These are phyloP conservation scores for Verticillium longisporum DNA, from an alignment of 2,329 filamentous ascomycete genomes.

Conservation along the genomic window DNA sequence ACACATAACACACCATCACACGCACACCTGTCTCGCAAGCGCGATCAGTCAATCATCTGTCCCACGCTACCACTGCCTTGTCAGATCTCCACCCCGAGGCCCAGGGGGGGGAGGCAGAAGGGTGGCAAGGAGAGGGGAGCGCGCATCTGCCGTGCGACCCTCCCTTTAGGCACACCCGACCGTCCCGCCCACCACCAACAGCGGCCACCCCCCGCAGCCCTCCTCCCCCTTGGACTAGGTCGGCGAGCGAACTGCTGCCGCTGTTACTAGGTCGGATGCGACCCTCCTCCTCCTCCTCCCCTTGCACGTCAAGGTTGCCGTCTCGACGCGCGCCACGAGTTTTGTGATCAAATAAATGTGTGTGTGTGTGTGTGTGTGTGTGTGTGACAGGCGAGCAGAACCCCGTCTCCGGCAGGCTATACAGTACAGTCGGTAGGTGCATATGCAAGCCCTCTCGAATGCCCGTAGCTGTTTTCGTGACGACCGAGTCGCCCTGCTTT, in stretches of 20 bases:
- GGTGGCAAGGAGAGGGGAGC: too few relatives aligned
- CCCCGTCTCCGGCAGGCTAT: not conserved
- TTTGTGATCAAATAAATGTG: not conserved
- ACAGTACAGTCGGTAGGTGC: not conserved
- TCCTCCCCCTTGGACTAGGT: not conserved
- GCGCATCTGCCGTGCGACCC: not conserved
- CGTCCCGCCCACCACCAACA: not conserved
- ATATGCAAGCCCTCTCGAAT: not conserved
- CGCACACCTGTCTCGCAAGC: too few relatives aligned
- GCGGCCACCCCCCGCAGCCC: not conserved
- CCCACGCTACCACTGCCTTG: too few relatives aligned
- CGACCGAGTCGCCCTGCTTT: not conserved
- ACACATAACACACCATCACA: too few relatives aligned
- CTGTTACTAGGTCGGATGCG: not conserved
- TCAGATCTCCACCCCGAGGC: too few relatives aligned
- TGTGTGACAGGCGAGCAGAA: not conserved
- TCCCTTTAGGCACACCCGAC: not conserved
- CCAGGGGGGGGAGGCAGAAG: too few relatives aligned
- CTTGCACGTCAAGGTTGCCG: not conserved
- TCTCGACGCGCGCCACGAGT: not conserved
- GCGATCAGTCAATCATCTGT: too few relatives aligned
- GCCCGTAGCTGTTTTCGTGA: not conserved
- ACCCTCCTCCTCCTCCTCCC: not conserved
- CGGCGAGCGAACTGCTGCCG: not conserved
- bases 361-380: too few relatives aligned